Evolutionary conservation across 768 basidiomycete genomes (phyloP), one percentile per base, ranked within the genome.

Genomic region (Hemileccinum rubropunctum): DNA sequence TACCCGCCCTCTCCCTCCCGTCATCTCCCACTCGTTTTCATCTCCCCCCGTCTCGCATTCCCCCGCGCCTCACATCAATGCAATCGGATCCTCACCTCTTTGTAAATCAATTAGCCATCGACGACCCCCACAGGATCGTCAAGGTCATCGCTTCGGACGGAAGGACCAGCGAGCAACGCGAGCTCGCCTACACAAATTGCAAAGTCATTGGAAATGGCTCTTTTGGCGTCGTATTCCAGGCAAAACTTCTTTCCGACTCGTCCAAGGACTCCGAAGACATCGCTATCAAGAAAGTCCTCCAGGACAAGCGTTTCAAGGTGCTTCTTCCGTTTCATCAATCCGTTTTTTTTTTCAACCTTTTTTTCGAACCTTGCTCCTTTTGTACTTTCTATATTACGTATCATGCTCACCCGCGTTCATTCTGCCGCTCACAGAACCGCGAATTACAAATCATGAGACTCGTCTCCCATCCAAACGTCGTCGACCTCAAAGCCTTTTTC

Each of bases 221-320:
- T 51, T 99, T 99, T 64, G 97, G 97, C 60, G 95, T 99, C 70
- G 97, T 99, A 56, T 98, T 95, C 71, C 91, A 94, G 58, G 95
- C 95, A 51, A 92, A 84, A 72, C 83, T 98, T 48, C 76, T 94
- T 43, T 76, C 77, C 13, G 77, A 77, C 30, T 73, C 77, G 8
- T 72, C 77, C 38, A 81, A 82, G 63, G 81, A 80, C 30, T 75
- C 74, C 17, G 88, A 88, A 51, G 93, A 98, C 59, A 97, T 99
- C 65, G 97, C 97, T 43, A 99, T 99, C 81, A 99, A 99, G 91
- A 98, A 98, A 78, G 97, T 99, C 44, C 73, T 99, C 54, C 97
- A 99, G 78, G 97, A 99, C 76, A 99, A 99, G 80, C 84, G 97
- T 59, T 99, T 99, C 88, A 99, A 99, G 91, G 95, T 95, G 54